phyloP scores from a whole-genome alignment of 805 yeast genomes.

The Saccharomycopsis synnaedendra region DNA sequence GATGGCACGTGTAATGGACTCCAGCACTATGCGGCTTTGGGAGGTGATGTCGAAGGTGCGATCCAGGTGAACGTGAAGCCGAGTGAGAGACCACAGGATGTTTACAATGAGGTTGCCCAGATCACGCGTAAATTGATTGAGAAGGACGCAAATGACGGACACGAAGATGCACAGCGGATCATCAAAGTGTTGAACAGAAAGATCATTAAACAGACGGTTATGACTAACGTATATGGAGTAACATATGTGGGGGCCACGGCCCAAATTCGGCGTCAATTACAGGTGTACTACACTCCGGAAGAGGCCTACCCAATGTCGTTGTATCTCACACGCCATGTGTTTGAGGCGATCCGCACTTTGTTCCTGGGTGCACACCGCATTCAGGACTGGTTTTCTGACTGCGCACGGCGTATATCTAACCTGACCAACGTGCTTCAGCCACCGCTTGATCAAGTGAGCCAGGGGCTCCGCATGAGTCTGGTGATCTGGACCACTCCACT shows the following conservation, averaged over 20 bases:
- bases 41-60: constrained; percentile 81
- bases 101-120: constrained; percentile 58
- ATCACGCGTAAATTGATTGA: constrained; percentile 47
- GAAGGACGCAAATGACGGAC: constrained; percentile 27
- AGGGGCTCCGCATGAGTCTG: constrained; percentile 51
- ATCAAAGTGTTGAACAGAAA: constrained; percentile 66
- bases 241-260: constrained; percentile 87
- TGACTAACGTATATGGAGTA: constrained; percentile 98
- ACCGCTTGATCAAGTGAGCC: constrained; percentile 21
- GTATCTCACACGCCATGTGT: constrained; percentile 69
- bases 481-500: constrained; percentile 98
- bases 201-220: constrained; percentile 91
- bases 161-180: constrained; percentile 38
- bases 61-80: constrained; percentile 67
- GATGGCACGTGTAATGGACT: constrained; percentile 84
- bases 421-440: constrained; percentile 43
- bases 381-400: constrained; percentile 91
- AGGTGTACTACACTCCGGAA: constrained; percentile 39
- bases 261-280: constrained; percentile 74
- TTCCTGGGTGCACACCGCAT: constrained; percentile 89
- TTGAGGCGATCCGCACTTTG: constrained; percentile 72
- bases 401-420: constrained; percentile 71
- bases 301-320: constrained; percentile 38
- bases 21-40: constrained; percentile 80
- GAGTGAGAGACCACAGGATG: constrained; percentile 65